Percentiles rank a stretch among this genome's conserved stretches.
phyloP scores from a whole-genome alignment of 2,329 filamentous ascomycete species.

The Aspergillus quadrilineatus region DNA sequence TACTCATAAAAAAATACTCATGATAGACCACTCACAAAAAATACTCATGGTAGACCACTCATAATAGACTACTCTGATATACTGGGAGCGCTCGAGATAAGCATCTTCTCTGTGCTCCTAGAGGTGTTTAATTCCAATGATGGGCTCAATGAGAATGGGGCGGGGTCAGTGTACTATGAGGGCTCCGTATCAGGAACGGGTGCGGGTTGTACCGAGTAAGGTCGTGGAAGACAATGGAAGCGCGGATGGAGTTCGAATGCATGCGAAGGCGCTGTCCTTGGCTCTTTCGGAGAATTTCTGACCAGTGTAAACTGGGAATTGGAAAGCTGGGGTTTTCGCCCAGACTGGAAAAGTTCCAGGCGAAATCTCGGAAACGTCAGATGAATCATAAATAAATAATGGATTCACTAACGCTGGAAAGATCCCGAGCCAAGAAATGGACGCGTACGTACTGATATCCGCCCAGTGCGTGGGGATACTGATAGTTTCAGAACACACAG shows the following conservation, averaged over 20 bases:
- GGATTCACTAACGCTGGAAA: not conserved
- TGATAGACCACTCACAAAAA: too few relatives aligned
- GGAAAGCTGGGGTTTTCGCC: not conserved
- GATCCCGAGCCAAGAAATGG: not conserved
- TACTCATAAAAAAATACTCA: too few relatives aligned
- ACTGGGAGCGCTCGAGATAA: too few relatives aligned
- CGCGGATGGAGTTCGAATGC: not conserved
- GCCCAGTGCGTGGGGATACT: not conserved
- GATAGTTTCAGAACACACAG: not conserved
- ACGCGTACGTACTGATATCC: slow-evolving; percentile 1
- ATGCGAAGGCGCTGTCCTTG: not conserved
- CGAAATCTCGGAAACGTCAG: slow-evolving; percentile 12
- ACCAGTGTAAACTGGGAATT: slow-evolving; percentile 1
- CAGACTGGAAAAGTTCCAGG: slow-evolving; percentile 9
- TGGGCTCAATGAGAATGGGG: too few relatives aligned
- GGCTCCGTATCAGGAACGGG: not conserved
- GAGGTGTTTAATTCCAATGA: too few relatives aligned
- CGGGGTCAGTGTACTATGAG: not conserved
- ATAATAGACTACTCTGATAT: too few relatives aligned
- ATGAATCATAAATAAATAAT: not conserved
- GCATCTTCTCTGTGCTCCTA: too few relatives aligned
- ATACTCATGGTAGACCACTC: too few relatives aligned
- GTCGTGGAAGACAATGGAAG: slow-evolving; percentile 2
- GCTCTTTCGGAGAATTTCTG: slow-evolving; percentile 13
- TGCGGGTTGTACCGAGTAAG: not conserved